Evolutionary conservation across 805 yeast species (phyloP).

Genomic region (Starmerella floris): DNA sequence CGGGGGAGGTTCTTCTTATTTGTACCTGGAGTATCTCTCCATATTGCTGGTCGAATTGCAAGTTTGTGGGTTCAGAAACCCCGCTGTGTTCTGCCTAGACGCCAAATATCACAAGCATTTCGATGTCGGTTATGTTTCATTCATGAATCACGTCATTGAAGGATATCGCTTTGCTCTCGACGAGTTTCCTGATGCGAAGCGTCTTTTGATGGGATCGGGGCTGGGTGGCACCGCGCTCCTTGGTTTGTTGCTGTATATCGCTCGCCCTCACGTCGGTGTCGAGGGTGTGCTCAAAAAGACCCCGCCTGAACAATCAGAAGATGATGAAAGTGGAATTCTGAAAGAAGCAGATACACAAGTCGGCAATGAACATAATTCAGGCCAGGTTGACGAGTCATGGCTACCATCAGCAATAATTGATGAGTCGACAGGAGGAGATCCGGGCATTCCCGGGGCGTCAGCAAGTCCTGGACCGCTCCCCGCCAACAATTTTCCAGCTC

Average conservation of each 20-base stretch:
- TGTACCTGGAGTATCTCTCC: slow-evolving; percentile 36
- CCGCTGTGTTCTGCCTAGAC: slow-evolving; percentile 33
- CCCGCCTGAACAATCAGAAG: background rate
- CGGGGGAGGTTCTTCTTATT: slow-evolving; percentile 30
- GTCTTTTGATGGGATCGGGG: slow-evolving; percentile 36
- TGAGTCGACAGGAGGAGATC: too few species aligned
- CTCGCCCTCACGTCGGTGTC: slow-evolving; percentile 24
- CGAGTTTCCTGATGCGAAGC: slow-evolving; percentile 23
- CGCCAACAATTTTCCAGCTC: too few species aligned
- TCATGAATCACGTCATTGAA: slow-evolving; percentile 13
- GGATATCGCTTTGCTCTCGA: slow-evolving; percentile 28
- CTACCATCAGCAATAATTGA: too few species aligned
- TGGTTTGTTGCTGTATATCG: slow-evolving; percentile 30
- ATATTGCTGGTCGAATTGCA: slow-evolving; percentile 32
- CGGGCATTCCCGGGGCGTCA: too few species aligned
- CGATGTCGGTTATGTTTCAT: slow-evolving; percentile 25
- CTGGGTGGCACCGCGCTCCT: slow-evolving; percentile 36
- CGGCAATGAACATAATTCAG: too few species aligned
- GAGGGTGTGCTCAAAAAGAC: too few species aligned
- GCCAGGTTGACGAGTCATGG: too few species aligned
- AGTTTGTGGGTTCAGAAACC: slow-evolving; percentile 39
- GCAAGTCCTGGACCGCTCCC: too few species aligned
- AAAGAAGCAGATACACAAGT: too few species aligned
- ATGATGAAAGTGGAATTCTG: too few species aligned
- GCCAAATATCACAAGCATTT: slow-evolving; percentile 15